Percentiles rank a stretch among this genome's conserved stretches.
phyloP scores from a whole-genome alignment of 1,139 yeast genomes.

The Ogataea hybrid region DNA sequence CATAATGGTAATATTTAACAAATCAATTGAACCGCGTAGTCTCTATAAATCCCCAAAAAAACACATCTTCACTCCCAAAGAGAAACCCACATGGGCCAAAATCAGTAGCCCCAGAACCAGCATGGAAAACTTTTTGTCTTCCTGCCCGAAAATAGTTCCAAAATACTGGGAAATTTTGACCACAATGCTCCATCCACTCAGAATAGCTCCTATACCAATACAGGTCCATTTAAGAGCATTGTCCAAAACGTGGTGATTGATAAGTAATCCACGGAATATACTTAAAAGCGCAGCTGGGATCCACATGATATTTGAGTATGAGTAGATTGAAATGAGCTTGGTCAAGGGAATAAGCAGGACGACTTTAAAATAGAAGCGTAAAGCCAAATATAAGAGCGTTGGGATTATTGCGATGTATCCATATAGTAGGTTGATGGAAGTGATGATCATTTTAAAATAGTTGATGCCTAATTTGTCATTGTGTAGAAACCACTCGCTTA shows the following conservation, averaged over 20 bases:
- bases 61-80: constrained; percentile 47
- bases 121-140: constrained; percentile 32
- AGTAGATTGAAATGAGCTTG: constrained; percentile 59
- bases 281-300: constrained; percentile 68
- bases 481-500: constrained; percentile 40
- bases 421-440: constrained; percentile 65
- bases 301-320: constrained; percentile 80
- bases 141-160: constrained; percentile 35
- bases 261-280: constrained; percentile 45
- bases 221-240: constrained; percentile 45
- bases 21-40: neutral
- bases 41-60: constrained; percentile 41
- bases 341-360: constrained; percentile 38
- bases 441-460: constrained; percentile 56
- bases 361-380: constrained; percentile 47
- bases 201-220: constrained; percentile 43
- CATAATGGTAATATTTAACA: too few species aligned
- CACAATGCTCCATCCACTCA: constrained; percentile 49
- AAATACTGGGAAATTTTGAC: constrained; percentile 45
- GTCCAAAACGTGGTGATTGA: constrained; percentile 33
- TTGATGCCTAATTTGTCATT: constrained; percentile 23
- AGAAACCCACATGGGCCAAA: constrained; percentile 42
- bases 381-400: constrained; percentile 44
- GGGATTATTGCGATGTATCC: constrained; percentile 74
- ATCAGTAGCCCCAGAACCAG: constrained; percentile 33